Evolutionary conservation across 2,329 filamentous ascomycete genomes (phyloP).

Genomic region (Phaeosphaeria sp.): DNA sequence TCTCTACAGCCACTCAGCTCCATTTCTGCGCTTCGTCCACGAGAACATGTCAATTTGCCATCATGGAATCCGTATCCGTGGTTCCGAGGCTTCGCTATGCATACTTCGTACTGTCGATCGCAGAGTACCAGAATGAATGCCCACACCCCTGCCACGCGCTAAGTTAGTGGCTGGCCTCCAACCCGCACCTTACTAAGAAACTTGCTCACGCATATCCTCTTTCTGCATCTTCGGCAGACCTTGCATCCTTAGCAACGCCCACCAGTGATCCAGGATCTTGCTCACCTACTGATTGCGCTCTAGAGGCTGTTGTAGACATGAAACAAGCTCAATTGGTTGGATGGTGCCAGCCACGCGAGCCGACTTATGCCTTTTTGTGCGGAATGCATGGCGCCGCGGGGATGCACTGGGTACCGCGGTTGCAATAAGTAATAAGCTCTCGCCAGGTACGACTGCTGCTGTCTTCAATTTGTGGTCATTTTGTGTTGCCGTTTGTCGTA

Average conservation of each 20-base stretch:
- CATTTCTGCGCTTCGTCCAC: not conserved
- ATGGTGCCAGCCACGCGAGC: constrained; percentile 31
- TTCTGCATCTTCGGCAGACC: constrained; percentile 10
- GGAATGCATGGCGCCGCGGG: constrained; percentile 36
- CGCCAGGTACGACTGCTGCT: constrained; percentile 7
- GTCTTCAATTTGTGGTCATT: not conserved
- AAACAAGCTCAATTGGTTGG: constrained; percentile 22
- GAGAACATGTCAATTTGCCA: not conserved
- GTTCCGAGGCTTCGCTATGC: not conserved
- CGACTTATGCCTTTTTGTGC: constrained; percentile 12
- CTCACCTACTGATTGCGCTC: constrained; percentile 25
- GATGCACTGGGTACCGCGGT: constrained; percentile 14
- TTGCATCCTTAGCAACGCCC: constrained; percentile 31
- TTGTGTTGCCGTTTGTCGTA: not conserved
- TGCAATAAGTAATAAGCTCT: constrained; percentile 36
- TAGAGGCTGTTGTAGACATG: constrained; percentile 16
- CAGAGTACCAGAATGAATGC: constrained; percentile 14
- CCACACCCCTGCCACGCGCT: constrained; percentile 22
- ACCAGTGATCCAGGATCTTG: constrained; percentile 31
- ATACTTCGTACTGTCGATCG: not conserved
- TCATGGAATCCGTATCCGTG: not conserved
- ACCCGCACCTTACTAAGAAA: constrained; percentile 34
- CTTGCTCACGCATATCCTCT: constrained; percentile 35
- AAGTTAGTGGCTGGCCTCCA: constrained; percentile 22
- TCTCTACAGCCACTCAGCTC: not conserved